Evolutionary conservation across 2,329 filamentous ascomycete genomes (phyloP).

Genomic region (Xylariaceae sp.): DNA sequence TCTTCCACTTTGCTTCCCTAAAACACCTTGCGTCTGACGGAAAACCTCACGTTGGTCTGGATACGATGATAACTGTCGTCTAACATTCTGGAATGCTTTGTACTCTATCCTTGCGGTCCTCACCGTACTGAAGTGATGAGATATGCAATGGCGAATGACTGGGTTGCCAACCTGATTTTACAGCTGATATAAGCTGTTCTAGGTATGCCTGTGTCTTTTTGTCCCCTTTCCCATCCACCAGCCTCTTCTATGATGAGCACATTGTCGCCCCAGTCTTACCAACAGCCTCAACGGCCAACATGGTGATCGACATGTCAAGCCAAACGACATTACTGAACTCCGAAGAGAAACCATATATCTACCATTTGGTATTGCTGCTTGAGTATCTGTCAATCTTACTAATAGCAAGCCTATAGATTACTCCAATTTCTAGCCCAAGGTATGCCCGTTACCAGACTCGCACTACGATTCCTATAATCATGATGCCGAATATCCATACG

Average conservation of each 20-base stretch:
- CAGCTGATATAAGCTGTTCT: neutral
- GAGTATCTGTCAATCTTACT: conserved; percentile 19
- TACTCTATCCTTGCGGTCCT: neutral
- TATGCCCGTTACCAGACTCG: conserved; percentile 8
- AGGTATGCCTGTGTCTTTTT: conserved; percentile 24
- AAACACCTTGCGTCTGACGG: no score
- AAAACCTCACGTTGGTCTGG: no score
- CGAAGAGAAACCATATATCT: conserved; percentile 8
- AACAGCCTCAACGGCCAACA: conserved; percentile 36
- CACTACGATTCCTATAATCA: conserved; percentile 23
- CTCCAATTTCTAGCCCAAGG: conserved; percentile 1
- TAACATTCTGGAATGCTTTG: no score
- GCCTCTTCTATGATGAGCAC: conserved; percentile 53
- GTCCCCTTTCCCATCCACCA: conserved; percentile 5
- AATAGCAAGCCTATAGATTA: conserved; percentile 16
- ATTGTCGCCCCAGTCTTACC: conserved; percentile 64
- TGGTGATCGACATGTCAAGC: conserved; percentile 61
- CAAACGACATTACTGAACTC: conserved; percentile 52
- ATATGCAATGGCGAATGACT: neutral
- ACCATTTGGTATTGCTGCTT: neutral
- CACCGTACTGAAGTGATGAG: neutral
- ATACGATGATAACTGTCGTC: neutral
- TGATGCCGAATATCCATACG: conserved; percentile 45
- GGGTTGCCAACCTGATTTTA: neutral
- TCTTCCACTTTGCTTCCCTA: no score